Percentiles rank a stretch among this genome's conserved stretches.
Evolutionary conservation across 139 green algal species (phyloP).

Genomic region (Chlorella vulgaris): DNA sequence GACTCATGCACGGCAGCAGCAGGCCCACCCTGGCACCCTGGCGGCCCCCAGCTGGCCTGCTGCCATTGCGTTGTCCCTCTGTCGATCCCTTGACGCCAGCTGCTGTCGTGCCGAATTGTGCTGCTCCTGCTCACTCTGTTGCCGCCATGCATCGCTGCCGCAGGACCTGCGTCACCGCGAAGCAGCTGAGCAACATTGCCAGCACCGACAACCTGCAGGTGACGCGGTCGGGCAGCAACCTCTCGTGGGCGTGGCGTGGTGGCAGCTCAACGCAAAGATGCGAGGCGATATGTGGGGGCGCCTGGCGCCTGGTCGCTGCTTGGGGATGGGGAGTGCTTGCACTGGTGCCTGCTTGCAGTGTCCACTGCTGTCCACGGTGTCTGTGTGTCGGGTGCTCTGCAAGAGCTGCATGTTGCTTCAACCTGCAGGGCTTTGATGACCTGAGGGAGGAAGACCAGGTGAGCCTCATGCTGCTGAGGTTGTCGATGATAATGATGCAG

Average conservation of each 20-base stretch:
- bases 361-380: too few relatives aligned
- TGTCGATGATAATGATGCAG: too few relatives aligned
- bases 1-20: too few relatives aligned
- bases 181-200: not conserved
- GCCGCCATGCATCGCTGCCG: not conserved
- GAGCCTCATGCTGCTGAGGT: not conserved
- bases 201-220: not conserved
- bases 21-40: too few relatives aligned
- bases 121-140: not conserved
- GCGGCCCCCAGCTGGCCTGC: too few relatives aligned
- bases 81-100: not conserved
- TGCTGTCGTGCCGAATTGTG: not conserved
- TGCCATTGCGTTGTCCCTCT: too few relatives aligned
- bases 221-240: not conserved
- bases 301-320: too few relatives aligned
- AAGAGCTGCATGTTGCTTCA: not conserved
- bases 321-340: too few relatives aligned
- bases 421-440: not conserved
- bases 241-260: not conserved
- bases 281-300: too few relatives aligned
- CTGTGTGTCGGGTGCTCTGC: too few relatives aligned
- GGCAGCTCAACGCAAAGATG: too few relatives aligned
- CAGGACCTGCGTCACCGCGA: not conserved
- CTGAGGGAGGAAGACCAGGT: not conserved
- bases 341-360: not conserved